Conservation (phyloP, 2,329 filamentous ascomycete species). For the Neonectria neomacrospora region DNA sequence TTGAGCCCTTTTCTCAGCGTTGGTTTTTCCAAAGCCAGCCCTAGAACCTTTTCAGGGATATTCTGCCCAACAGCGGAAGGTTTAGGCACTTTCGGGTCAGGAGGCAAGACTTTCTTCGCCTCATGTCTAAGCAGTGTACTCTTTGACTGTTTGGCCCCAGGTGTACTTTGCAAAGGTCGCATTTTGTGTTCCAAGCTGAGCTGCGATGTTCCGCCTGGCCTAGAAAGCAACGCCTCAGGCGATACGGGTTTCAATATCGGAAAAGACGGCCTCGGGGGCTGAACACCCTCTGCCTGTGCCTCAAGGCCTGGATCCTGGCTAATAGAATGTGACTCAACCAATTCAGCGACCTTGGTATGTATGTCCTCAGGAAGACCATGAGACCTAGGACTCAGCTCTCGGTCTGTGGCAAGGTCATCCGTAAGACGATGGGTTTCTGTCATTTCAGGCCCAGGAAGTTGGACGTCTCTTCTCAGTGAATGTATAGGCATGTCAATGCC, state of each 20-base stretch:
- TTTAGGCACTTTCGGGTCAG: not conserved
- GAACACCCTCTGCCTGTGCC: constrained; percentile 4
- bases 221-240: not conserved
- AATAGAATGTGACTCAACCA: constrained; percentile 26
- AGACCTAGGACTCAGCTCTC: constrained; percentile 35
- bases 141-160: not conserved
- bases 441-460: constrained; percentile 15
- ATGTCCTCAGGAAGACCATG: constrained; percentile 33
- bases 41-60: not conserved
- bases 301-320: constrained; percentile 21
- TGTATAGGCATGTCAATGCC: constrained; percentile 23
- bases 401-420: constrained; percentile 27
- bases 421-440: constrained; percentile 29
- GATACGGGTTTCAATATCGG: not conserved
- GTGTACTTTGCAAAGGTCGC: not conserved
- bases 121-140: not conserved
- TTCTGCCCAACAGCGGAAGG: not conserved
- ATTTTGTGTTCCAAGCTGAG: not conserved
- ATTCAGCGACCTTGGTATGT: constrained; percentile 29
- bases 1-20: constrained; percentile 22
- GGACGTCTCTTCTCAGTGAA: constrained; percentile 28
- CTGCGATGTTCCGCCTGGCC: not conserved
- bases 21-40: constrained; percentile 1
- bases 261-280: constrained; percentile 8
- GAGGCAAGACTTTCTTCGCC: not conserved